Evolutionary conservation across 768 basidiomycete species (phyloP), one percentile per base, ranked within the genome.

Genomic region (Termitomyces sp.): DNA sequence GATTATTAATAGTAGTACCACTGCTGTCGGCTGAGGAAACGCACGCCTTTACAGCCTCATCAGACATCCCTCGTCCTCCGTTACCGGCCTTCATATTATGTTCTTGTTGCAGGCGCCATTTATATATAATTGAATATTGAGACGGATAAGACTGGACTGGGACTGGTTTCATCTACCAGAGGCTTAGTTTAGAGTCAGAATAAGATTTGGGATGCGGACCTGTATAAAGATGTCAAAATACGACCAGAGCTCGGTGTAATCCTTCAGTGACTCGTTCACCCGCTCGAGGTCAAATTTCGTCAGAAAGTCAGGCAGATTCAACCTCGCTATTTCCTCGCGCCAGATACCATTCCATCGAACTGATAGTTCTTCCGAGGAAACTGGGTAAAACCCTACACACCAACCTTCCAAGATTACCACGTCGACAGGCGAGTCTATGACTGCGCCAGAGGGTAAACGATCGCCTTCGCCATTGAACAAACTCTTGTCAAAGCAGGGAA

Each of bases 361-460:
- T 43, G 81, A 75, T 34, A 93, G 66, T 57, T 82, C 80, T 10
- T 73, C 68, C 17, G 60, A 45, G 0, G 73, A 62, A 6, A 91
- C 74, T 1, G 92, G 85, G 49, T 78, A 77, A 66, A 97, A 98
- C 0, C 96, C 95, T 22, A 90, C 83, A 69, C 87, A 93, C 97
- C 97, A 99, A 10, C 97, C 97, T 72, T 99, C 97, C 47, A 99
- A 73, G 47, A 99, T 78, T 48, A 98, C 87, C 14, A 98, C 74
- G 65, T 99, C 92, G 5, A 65, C 75, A 63, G 48, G 68, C 65
- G 58, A 72, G 12, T 65, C 60, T 6, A 93, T 73, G 2, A 72
- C 60, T 59, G 56, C 38, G 44, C 72, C 71, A 37, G 74, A 70
- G 0, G 75, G 70, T 2, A 82, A 64, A 14, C 96, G 85, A 68